Percentiles rank a stretch among this genome's conserved stretches.
phyloP scores from a whole-genome alignment of 495 filamentous ascomycete genomes.

The Hypomontagnella submonticulosa region DNA sequence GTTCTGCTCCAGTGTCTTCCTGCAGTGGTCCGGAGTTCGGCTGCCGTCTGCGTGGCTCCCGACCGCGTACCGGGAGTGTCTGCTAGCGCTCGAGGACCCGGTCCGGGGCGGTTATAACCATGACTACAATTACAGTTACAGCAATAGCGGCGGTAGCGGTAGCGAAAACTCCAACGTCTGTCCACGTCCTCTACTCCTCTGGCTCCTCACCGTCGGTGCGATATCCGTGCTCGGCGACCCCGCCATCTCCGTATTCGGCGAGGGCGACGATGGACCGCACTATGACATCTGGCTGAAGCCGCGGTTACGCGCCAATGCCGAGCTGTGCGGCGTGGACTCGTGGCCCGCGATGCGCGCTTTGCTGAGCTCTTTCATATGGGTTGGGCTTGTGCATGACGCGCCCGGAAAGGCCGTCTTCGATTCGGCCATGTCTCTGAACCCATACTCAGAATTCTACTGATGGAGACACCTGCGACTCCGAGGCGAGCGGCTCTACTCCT shows the following conservation, averaged over 20 bases:
- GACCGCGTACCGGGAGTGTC: slow-evolving; percentile 13
- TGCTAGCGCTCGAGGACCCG: slow-evolving; percentile 10
- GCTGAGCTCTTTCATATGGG: slow-evolving; percentile 51
- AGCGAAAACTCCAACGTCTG: background rate
- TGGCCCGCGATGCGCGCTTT: slow-evolving; percentile 47
- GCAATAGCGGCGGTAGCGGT: background rate
- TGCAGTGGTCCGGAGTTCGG: slow-evolving; percentile 50
- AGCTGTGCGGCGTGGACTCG: slow-evolving; percentile 29
- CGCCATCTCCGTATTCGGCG: slow-evolving; percentile 44
- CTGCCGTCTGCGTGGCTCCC: slow-evolving; percentile 45
- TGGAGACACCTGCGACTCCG: background rate
- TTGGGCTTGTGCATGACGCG: slow-evolving; percentile 49
- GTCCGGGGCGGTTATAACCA: background rate
- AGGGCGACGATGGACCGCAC: slow-evolving; percentile 24
- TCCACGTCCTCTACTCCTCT: slow-evolving; percentile 37
- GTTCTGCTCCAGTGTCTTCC: slow-evolving; percentile 53
- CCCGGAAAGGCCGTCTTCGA: slow-evolving; percentile 41
- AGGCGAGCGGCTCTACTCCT: too few relatives aligned
- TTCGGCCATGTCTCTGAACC: background rate
- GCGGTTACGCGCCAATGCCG: slow-evolving; percentile 38
- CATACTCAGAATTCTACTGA: background rate
- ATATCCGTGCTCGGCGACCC: slow-evolving; percentile 45
- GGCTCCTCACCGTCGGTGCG: slow-evolving; percentile 53
- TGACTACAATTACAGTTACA: too few relatives aligned
- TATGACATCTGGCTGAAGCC: slow-evolving; percentile 43